Conservation (phyloP, 176 grass and related monocot species). For the Luzula sylvatica region DNA sequence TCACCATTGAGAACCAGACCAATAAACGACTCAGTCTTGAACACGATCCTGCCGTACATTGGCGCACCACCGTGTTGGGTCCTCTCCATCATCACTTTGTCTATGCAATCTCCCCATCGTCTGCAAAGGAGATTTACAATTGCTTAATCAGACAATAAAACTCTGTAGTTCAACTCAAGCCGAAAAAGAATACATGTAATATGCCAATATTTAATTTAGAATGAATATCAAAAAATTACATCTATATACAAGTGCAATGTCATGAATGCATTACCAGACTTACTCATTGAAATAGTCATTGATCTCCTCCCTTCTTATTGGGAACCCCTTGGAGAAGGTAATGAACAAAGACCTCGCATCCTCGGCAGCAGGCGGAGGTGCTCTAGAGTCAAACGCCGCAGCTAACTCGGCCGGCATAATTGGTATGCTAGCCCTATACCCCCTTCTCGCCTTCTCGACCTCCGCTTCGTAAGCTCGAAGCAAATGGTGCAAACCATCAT, state of each 20-base stretch:
- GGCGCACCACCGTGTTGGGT: slow-evolving; percentile 21
- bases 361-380: not conserved
- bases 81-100: slow-evolving; percentile 55
- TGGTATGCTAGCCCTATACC: not conserved
- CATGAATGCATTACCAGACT: not conserved
- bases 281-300: slow-evolving; percentile 47
- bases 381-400: not conserved
- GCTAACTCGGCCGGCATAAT: slow-evolving; percentile 11
- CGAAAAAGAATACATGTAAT: not conserved
- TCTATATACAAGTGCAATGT: not conserved
- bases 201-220: not conserved
- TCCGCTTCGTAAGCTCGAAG: slow-evolving; percentile 9
- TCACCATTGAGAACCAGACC: slow-evolving; percentile 32
- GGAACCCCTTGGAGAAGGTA: slow-evolving; percentile 36
- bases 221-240: not conserved
- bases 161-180: no score
- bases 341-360: slow-evolving; percentile 60
- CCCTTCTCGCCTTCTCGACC: not conserved
- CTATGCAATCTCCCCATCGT: slow-evolving; percentile 53
- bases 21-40: slow-evolving; percentile 16
- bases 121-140: not conserved
- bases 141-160: no score
- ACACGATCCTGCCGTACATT: slow-evolving; percentile 42
- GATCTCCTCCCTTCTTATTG: slow-evolving; percentile 37
- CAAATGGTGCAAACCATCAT: slow-evolving; percentile 21